phyloP scores from a whole-genome alignment of 192 early-diverging fungal species.

The Backusella circina region DNA sequence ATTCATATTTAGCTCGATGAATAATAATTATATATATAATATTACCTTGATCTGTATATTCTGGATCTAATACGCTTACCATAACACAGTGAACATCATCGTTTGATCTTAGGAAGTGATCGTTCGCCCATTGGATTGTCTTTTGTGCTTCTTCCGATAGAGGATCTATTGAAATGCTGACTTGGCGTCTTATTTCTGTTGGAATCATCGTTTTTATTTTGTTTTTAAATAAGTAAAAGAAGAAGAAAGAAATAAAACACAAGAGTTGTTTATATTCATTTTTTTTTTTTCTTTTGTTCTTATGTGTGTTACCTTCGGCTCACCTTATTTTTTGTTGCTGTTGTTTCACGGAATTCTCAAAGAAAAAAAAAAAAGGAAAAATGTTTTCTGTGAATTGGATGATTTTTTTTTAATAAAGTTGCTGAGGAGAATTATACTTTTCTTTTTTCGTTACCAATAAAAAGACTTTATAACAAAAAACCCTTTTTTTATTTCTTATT shows the following conservation, averaged over 20 bases:
- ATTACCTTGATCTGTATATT: not conserved
- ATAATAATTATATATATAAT: not conserved
- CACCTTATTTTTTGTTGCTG: not conserved
- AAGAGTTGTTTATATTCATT: not conserved
- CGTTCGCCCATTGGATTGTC: conserved; percentile 36
- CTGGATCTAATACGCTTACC: not conserved
- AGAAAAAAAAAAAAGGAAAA: too few species aligned
- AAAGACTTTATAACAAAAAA: too few species aligned
- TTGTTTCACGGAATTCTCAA: not conserved
- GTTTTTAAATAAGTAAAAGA: not conserved
- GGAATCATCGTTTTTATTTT: not conserved
- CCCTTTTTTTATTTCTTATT: too few species aligned
- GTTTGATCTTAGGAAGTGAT: conserved; percentile 30
- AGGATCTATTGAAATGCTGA: conserved; percentile 40
- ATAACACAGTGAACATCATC: conserved; percentile 2
- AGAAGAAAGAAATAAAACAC: conserved; percentile 1
- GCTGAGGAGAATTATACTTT: not conserved
- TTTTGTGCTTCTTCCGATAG: conserved; percentile 31
- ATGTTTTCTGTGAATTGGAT: not conserved
- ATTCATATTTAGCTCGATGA: not conserved
- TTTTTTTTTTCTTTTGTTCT: not conserved
- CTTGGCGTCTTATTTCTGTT: conserved; percentile 11
- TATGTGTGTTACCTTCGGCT: not conserved
- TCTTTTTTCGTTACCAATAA: not conserved
- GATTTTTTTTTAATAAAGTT: not conserved